Evolutionary conservation across 805 yeast species (phyloP).

Genomic region (Candida jianshihensis): DNA sequence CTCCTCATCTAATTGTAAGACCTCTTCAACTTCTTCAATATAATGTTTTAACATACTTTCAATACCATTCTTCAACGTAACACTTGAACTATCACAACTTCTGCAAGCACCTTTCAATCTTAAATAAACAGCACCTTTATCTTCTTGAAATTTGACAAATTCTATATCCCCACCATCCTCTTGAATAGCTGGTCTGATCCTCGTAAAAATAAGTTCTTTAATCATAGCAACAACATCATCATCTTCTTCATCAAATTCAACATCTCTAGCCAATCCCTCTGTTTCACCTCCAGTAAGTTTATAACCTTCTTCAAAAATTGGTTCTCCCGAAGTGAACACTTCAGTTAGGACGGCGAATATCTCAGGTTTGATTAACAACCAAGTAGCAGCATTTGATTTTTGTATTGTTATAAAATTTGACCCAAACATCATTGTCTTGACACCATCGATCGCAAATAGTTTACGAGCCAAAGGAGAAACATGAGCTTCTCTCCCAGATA

Average conservation of each 20-base stretch:
- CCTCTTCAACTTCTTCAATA: constrained; percentile 59
- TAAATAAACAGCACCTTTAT: constrained; percentile 49
- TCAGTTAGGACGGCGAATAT: constrained; percentile 36
- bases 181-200: constrained; percentile 67
- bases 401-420: constrained; percentile 79
- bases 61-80: constrained; percentile 61
- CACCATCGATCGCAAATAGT: constrained; percentile 69
- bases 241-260: constrained; percentile 49
- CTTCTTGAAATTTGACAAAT: constrained; percentile 55
- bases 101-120: constrained; percentile 65
- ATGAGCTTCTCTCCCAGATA: constrained; percentile 68
- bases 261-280: constrained; percentile 23
- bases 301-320: constrained; percentile 36
- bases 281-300: background rate
- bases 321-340: constrained; percentile 33
- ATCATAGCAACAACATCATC: constrained; percentile 62
- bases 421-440: constrained; percentile 72
- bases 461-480: constrained; percentile 73
- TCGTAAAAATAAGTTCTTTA: constrained; percentile 60
- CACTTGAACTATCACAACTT: constrained; percentile 61
- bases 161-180: constrained; percentile 75
- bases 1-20: constrained; percentile 43
- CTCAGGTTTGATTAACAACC: constrained; percentile 62
- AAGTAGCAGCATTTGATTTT: constrained; percentile 40
- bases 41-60: constrained; percentile 67